Evolutionary conservation across 1,139 yeast genomes (phyloP).

Genomic region (Sugiyamaella novakii): DNA sequence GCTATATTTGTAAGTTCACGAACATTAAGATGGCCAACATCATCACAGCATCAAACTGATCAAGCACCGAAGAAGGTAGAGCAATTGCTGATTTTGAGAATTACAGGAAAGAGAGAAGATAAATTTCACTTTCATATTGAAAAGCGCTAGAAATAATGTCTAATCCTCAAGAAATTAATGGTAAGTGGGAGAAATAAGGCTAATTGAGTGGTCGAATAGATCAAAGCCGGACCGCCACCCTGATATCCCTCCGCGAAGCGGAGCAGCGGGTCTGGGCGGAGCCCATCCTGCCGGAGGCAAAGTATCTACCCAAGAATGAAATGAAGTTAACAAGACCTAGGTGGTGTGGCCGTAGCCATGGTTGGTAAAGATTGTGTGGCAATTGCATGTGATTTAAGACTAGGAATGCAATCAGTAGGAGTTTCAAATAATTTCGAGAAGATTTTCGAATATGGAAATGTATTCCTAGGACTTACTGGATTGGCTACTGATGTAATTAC

Average conservation of each 20-base stretch:
- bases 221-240: too few relatives aligned
- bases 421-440: constrained; percentile 92
- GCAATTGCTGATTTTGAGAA: too few relatives aligned
- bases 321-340: constrained; percentile 39
- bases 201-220: too few relatives aligned
- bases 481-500: constrained; percentile 93
- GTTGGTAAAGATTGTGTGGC: constrained; percentile 98
- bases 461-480: constrained; percentile 90
- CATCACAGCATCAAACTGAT: neutral
- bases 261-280: too few relatives aligned
- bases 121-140: too few relatives aligned
- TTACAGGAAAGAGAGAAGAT: neutral
- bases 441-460: constrained; percentile 81
- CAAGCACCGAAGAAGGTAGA: too few relatives aligned
- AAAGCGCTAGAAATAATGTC: too few relatives aligned
- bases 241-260: too few relatives aligned
- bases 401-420: constrained; percentile 93
- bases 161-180: constrained; percentile 42
- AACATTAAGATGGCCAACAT: too few relatives aligned
- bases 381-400: constrained; percentile 90
- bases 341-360: constrained; percentile 99
- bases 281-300: too few relatives aligned
- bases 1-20: neutral
- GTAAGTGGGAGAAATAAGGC: constrained; percentile 36
- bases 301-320: too few relatives aligned